A percentile compares a stretch with the other conserved stretches of the same genome.
Conservation (phyloP, 805 yeast genomes). For the Gaillardinia entomophila region DNA sequence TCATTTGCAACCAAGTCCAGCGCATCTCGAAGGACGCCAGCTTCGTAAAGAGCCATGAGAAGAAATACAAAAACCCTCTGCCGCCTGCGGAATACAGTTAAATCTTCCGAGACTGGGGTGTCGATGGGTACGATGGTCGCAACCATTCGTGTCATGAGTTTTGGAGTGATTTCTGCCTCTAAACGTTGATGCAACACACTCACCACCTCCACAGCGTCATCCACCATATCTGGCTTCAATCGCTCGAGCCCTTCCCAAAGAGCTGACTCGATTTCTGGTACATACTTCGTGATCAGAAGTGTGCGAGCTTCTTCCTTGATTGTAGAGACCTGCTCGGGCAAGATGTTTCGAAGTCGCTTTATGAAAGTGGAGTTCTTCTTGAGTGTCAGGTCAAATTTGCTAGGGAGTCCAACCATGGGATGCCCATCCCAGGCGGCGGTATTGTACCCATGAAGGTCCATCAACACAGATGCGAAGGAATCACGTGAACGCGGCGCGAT, state of each 20-base stretch:
- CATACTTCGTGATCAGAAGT: conserved; percentile 65
- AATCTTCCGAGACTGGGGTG: too few relatives aligned
- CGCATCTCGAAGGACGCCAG: too few relatives aligned
- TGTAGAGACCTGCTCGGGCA: conserved; percentile 40
- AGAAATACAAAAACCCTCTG: too few relatives aligned
- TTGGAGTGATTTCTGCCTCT: conserved; percentile 44
- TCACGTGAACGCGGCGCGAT: background rate
- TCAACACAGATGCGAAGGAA: background rate
- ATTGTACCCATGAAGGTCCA: conserved; percentile 36
- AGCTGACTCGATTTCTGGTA: conserved; percentile 62
- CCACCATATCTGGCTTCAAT: conserved; percentile 50
- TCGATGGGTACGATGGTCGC: too few relatives aligned
- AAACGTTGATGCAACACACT: conserved; percentile 79
- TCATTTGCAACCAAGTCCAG: too few relatives aligned
- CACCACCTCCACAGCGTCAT: conserved; percentile 60
- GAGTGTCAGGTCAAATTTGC: conserved; percentile 63
- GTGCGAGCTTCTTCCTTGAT: conserved; percentile 57
- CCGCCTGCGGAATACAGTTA: too few relatives aligned
- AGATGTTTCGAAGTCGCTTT: conserved; percentile 57
- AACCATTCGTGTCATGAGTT: too few relatives aligned
- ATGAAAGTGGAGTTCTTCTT: conserved; percentile 81
- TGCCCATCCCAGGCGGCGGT: conserved; percentile 50
- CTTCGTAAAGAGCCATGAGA: too few relatives aligned
- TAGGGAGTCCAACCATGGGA: conserved; percentile 6
- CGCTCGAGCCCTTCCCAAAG: conserved; percentile 59